Percentiles rank a stretch among this genome's conserved stretches.
Conservation (phyloP, 176 grass and related monocot species). For the Echinochloa phyllopogon region DNA sequence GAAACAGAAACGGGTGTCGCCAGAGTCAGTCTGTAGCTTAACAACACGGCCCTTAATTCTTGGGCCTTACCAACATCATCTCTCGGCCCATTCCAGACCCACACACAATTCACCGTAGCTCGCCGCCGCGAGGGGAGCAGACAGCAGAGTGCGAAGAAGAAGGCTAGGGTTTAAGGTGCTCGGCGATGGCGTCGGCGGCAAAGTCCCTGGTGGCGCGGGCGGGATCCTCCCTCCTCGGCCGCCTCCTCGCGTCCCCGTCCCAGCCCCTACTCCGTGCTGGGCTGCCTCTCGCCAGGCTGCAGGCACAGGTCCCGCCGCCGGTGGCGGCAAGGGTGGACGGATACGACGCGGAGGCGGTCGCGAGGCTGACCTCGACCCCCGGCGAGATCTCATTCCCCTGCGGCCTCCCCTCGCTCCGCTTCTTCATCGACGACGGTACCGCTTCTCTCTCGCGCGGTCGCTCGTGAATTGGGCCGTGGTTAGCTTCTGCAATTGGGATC, state of each 20-base stretch:
- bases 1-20: no score
- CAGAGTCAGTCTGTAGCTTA: no score
- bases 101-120: not conserved
- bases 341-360: slow-evolving; percentile 52
- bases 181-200: slow-evolving; percentile 57
- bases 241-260: slow-evolving; percentile 50
- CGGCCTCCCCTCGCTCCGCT: slow-evolving; percentile 77
- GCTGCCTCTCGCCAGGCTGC: slow-evolving; percentile 49
- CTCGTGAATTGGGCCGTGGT: not conserved
- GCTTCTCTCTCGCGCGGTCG: not conserved
- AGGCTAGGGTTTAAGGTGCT: slow-evolving; percentile 66
- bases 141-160: not conserved
- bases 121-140: not conserved
- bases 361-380: slow-evolving; percentile 48
- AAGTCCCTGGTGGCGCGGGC: slow-evolving; percentile 70
- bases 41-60: not conserved
- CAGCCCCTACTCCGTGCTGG: slow-evolving; percentile 31
- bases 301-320: slow-evolving; percentile 26
- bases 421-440: slow-evolving; percentile 79
- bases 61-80: not conserved
- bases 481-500: not conserved
- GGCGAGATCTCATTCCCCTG: slow-evolving; percentile 68
- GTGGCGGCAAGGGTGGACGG: slow-evolving; percentile 21
- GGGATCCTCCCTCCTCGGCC: slow-evolving; percentile 69
- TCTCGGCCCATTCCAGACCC: not conserved